phyloP scores from a whole-genome alignment of 2,329 filamentous ascomycete genomes.

The Trichoderma pleuroti region DNA sequence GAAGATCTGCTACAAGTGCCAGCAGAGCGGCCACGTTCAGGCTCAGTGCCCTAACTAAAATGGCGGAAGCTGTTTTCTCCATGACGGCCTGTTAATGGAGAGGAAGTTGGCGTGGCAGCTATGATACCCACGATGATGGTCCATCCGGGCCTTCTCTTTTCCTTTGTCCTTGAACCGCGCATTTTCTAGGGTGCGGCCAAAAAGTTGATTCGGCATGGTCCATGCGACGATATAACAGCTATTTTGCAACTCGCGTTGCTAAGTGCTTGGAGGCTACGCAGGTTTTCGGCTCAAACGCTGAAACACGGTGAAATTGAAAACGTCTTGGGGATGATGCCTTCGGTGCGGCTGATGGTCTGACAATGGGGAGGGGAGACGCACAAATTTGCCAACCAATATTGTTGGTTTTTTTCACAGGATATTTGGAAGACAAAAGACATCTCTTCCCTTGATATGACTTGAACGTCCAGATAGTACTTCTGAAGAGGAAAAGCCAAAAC shows the following conservation, averaged over 20 bases:
- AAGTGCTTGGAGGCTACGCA: conserved; percentile 25
- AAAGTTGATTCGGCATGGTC: conserved; percentile 33
- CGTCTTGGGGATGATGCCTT: conserved; percentile 28
- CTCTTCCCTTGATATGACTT: conserved; percentile 22
- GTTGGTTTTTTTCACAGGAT: conserved; percentile 26
- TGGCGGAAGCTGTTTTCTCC: conserved; percentile 27
- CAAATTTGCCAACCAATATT: conserved; percentile 25
- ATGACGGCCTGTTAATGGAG: conserved; percentile 21
- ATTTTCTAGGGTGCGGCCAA: conserved; percentile 22
- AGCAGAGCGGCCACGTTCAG: conserved; percentile 83
- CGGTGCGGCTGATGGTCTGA: conserved; percentile 18
- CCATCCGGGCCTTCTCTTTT: conserved; percentile 28
- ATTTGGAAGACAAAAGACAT: conserved; percentile 20
- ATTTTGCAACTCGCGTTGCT: conserved; percentile 31
- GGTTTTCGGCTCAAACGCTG: conserved; percentile 26
- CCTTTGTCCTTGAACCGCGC: conserved; percentile 21
- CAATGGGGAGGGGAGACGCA: background rate
- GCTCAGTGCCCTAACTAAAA: conserved; percentile 77
- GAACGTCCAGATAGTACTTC: conserved; percentile 14
- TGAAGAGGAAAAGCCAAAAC: conserved; percentile 23
- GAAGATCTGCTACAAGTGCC: conserved; percentile 98
- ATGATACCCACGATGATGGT: conserved; percentile 42
- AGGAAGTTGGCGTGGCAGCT: conserved; percentile 40
- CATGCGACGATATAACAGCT: conserved; percentile 32
- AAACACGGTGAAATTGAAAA: conserved; percentile 33